Conservation (phyloP, 106 monocot species). For the Acorus gramineus region DNA sequence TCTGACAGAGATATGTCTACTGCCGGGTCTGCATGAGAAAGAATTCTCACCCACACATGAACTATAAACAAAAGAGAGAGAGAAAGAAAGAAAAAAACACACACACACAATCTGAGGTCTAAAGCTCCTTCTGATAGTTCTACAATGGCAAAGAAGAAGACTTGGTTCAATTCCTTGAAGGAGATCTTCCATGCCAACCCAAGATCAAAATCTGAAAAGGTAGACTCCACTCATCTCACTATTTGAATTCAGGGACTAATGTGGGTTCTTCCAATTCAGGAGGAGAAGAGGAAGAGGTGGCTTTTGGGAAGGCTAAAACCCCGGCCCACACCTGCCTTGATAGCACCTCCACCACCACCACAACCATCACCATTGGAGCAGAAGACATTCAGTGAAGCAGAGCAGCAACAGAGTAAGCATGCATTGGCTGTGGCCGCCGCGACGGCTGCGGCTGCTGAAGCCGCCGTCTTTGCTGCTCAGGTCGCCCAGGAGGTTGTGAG, state of each 20-base stretch:
- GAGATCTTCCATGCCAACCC: slow-evolving; percentile 31
- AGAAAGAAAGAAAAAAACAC: too few species aligned
- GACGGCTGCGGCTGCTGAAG: slow-evolving; percentile 66
- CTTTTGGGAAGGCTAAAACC: slow-evolving; percentile 41
- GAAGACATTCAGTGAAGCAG: slow-evolving; percentile 38
- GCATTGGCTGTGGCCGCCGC: slow-evolving; percentile 71
- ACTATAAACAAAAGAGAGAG: too few species aligned
- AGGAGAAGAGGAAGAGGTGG: slow-evolving; percentile 58
- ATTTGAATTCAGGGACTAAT: not conserved
- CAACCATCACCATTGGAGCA: slow-evolving; percentile 14
- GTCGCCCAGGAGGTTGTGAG: slow-evolving; percentile 69
- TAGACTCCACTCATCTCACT: not conserved
- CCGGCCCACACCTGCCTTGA: slow-evolving; percentile 25
- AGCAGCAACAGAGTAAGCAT: slow-evolving; percentile 59
- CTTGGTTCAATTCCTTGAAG: slow-evolving; percentile 52
- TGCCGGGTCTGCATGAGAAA: too few species aligned
- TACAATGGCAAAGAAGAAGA: slow-evolving; percentile 54
- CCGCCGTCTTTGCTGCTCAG: slow-evolving; percentile 66
- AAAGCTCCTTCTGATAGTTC: slow-evolving; percentile 7
- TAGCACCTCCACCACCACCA: slow-evolving; percentile 26
- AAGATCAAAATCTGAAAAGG: slow-evolving; percentile 56
- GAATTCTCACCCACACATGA: too few species aligned
- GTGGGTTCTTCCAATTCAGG: slow-evolving; percentile 15
- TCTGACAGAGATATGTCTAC: too few species aligned
- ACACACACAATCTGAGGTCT: too few species aligned